Base-by-base conservation (phyloP, 305 asterid species). In the Fraxinus dipetala region DNA sequence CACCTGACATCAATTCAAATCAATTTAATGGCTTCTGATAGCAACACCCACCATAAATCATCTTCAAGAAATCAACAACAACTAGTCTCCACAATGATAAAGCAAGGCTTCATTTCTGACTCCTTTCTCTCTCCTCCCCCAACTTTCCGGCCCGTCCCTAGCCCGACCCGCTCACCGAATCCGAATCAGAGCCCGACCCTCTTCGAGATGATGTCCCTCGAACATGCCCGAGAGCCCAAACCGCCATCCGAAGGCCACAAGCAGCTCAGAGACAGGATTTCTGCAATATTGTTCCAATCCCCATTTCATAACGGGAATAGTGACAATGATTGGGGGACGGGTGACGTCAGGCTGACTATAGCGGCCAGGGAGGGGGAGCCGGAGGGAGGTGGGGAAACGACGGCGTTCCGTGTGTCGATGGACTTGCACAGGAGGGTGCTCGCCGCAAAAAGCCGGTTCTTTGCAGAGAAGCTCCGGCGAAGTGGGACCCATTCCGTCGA, bases 401-500 rank as follows among this genome's bases (percentile, higher is more conserved):
- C 24, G 36, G 79, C 85, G 6, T 89, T 84, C 77, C 83, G 88
- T 20, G 94, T 93, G 30, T 83, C 93, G 1, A 86, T 95, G 87
- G 96, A 91, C 79, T 97, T 95, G 30, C 99, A 95, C 87, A 83
- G 94, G 79, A 81, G 87, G 82, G 91, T 95, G 9, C 83, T 95
- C 34, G 90, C 89, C 26, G 87, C 87, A 20, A 88, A 86, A 75
- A 95, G 99, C 86, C 80, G 97, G 40, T 95, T 93, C 85, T 95
- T 95, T n/a, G 91, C 91, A 13, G 98, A 94, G 81, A 94, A 92
- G 72, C 91, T 94, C 70, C 86, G 88, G 65, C 83, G 88, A 76
- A 89, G 88, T 82, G 98, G 94, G 88, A 73, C 92, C 79, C 96
- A 91, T 80, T 85, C 93, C 3, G 96, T 96, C 40, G 99, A 96